phyloP scores from a whole-genome alignment of 176 grass and related monocot genomes.

The Pontederia paniculata region DNA sequence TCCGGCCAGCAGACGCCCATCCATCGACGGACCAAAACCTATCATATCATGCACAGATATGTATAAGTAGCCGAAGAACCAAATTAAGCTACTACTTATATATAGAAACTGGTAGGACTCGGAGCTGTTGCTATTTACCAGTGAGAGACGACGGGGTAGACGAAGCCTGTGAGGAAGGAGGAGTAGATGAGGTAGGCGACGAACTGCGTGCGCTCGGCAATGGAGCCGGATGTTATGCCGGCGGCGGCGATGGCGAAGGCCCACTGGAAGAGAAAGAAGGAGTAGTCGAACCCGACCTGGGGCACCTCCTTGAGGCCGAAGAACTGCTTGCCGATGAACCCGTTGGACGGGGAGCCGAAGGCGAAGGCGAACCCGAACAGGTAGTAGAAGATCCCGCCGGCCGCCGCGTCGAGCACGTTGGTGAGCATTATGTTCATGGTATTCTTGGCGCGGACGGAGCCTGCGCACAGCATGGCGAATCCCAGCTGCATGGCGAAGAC shows the following conservation, averaged over 20 bases:
- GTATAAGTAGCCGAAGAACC: background rate
- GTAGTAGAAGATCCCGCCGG: slow-evolving; percentile 29
- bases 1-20: slow-evolving; percentile 19
- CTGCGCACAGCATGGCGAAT: slow-evolving; percentile 36
- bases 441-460: slow-evolving; percentile 23
- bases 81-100: background rate
- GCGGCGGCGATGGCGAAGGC: slow-evolving; percentile 29
- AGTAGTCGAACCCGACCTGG: slow-evolving; percentile 22
- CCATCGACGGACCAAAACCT: slow-evolving; percentile 37
- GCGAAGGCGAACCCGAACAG: slow-evolving; percentile 33
- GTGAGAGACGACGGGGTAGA: slow-evolving; percentile 33
- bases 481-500: slow-evolving; percentile 37
- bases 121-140: slow-evolving; percentile 3
- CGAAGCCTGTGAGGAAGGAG: slow-evolving; percentile 33
- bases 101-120: background rate
- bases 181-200: slow-evolving; percentile 31
- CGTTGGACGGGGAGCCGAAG: slow-evolving; percentile 27
- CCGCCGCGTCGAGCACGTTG: slow-evolving; percentile 24
- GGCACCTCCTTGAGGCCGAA: slow-evolving; percentile 26
- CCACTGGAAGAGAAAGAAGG: slow-evolving; percentile 34
- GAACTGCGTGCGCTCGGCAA: slow-evolving; percentile 31
- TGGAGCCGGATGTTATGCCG: slow-evolving; percentile 36
- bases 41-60: background rate
- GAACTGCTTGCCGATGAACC: slow-evolving; percentile 29
- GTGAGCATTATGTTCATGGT: slow-evolving; percentile 35